phyloP scores from a whole-genome alignment of 2,329 filamentous ascomycete species.

The Trichoderma polysporum region DNA sequence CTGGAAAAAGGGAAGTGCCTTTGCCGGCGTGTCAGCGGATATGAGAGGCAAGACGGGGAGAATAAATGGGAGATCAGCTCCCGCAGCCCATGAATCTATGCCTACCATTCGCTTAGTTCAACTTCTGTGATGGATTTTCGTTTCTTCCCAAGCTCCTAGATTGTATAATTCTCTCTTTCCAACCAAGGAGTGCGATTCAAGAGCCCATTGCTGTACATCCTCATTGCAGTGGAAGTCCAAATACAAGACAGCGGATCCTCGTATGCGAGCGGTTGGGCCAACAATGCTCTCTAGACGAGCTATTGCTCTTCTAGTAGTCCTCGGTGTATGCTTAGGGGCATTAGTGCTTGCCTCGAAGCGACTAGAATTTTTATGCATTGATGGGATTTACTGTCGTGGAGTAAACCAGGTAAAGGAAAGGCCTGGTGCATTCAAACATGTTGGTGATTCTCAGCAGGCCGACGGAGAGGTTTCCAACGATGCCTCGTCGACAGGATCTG shows the following conservation, averaged over 20 bases:
- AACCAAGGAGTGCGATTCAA: too few species aligned
- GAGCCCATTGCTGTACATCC: neutral
- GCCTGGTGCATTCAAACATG: neutral
- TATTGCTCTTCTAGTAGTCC: conserved; percentile 29
- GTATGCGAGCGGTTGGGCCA: conserved; percentile 1
- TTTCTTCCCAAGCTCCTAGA: neutral
- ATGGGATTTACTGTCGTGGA: neutral
- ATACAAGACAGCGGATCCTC: neutral
- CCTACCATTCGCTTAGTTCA: neutral
- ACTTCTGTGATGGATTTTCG: neutral
- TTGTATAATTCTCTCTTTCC: neutral
- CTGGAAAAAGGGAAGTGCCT: neutral
- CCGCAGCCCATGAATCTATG: neutral
- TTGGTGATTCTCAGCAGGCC: neutral
- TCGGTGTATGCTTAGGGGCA: conserved; percentile 31
- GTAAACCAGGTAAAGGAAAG: neutral
- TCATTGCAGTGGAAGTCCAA: neutral
- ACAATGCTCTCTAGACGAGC: conserved; percentile 34
- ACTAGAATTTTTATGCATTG: conserved; percentile 31
- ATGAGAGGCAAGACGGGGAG: neutral
- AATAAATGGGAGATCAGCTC: neutral
- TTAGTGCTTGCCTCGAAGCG: conserved; percentile 37
- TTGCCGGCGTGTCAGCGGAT: neutral
- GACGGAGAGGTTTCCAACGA: neutral
- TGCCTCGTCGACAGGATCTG: neutral